Evolutionary conservation across 1,139 yeast genomes (phyloP), one percentile per base, ranked within the genome.

Genomic region (Ashbya aceris): DNA sequence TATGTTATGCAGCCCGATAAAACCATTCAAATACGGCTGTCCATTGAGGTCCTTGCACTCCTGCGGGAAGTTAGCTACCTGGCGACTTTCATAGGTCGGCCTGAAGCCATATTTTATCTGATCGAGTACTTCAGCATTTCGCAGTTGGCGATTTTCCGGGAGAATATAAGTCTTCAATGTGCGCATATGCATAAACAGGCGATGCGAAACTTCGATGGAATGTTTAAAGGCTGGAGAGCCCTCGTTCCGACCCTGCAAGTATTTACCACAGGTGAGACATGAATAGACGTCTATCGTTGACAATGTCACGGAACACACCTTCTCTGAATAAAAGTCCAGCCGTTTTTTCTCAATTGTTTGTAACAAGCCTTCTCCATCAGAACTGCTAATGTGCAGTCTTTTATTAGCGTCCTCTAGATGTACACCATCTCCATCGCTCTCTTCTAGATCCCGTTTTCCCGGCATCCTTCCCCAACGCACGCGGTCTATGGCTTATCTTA

Each of bases 221-320:
- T 84, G 95, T 34, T 67, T 58, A 53, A 77, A 82, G 0, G 91
- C 89, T 14, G 80, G 80, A 0, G 91, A 75, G 10, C 72, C 60
- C 43, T 61, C 63, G 1, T 78, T 73, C 23, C 87, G 67, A 0
- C 95, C 95, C 52, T 78, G 83, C 43, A 76, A 72, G 62, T 76
- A 84, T 53, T 74, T 78, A 33, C 93, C 93, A 61, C 95, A 84
- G 0, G 71, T 72, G 30, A 84, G 62, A 54, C 95, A 84, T 33
- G 85, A 78, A 55, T 83, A 81, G 1, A 83, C 73, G 52, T 82
- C 80, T 29, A 71, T 64, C 35, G 70, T 71, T 0, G 84, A 69
- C 12, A 83, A 64, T 0, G 86, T 72, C 0, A 80, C 74, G 44
- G 76, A 70, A 58, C 95, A 84, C 1, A 76, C 60, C 53, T 76